Evolutionary conservation across 2,329 filamentous ascomycete species (phyloP), one percentile per base, ranked within the genome.

Genomic region (Ceratocystis cubensis): DNA sequence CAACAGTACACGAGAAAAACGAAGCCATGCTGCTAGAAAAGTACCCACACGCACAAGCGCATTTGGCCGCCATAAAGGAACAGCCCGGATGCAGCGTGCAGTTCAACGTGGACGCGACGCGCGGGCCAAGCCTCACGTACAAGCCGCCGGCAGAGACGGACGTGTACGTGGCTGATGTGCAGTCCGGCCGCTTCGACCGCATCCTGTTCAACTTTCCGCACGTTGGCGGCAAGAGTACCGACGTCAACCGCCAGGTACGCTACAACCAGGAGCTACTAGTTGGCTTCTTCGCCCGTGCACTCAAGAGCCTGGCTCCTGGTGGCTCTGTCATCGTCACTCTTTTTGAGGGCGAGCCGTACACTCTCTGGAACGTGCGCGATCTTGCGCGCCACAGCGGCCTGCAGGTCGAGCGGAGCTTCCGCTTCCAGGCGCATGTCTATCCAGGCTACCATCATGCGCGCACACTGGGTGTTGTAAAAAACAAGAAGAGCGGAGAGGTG

Each of bases 131-230:
- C n/a, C 81, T 80, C 71, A 70, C 72, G 69, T 74, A 73, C 50
- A 68, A 66, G 44, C 65, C 67, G 65, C 75, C 75, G 33, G 70
- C 73, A 69, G 69, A 73, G 69, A 73, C 67, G 64, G 69, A 65
- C 8, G 66, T 25, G 20, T 63, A 37, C 48, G 48, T 50, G 65
- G 53, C 33, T 61, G 65, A 37, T 20, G 61, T 66, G 22, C 53
- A 46, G 28, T n/a, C 50, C n/a, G 66, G 71, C 2, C 75, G 78
- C 3, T 92, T 88, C 80, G 86, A 96, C 75, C 82, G 85, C 66
- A 87, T 97, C 69, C 81, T 93, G 70, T 99, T 97, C 84, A 96
- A 96, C 80, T 99, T 99, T 76, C 94, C 94, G 45, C 94, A 99
- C 78, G 88, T 95, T 2, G 94, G 94, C 70, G 94, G 94, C 59